Evolutionary conservation across 805 yeast species (phyloP).

Genomic region (Candida insectalens): DNA sequence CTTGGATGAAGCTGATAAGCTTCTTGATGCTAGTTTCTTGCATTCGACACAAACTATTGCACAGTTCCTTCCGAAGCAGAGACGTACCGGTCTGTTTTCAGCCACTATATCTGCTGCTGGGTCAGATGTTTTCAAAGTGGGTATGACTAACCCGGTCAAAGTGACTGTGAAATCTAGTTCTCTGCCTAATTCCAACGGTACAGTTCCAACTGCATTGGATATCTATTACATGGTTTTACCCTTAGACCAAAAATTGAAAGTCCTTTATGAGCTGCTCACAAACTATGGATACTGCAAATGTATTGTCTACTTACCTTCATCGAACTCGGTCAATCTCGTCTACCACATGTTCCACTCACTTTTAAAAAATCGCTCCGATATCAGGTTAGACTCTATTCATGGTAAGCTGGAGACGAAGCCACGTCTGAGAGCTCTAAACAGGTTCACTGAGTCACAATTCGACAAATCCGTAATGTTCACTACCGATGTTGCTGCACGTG

Average conservation of each 20-base stretch:
- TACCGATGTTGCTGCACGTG: conserved; percentile 98
- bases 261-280: conserved; percentile 42
- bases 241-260: conserved; percentile 53
- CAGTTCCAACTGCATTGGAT: conserved; percentile 55
- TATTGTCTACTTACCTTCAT: conserved; percentile 89
- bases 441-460: conserved; percentile 40
- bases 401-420: conserved; percentile 83
- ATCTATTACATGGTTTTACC: conserved; percentile 50
- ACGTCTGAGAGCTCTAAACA: conserved; percentile 60
- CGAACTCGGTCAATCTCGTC: conserved; percentile 73
- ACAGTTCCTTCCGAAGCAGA: conserved; percentile 71
- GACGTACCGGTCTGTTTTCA: conserved; percentile 88
- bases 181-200: conserved; percentile 21
- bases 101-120: conserved; percentile 89
- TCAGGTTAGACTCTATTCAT: conserved; percentile 63
- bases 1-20: conserved; percentile 88
- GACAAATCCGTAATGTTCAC: conserved; percentile 64
- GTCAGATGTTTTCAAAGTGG: conserved; percentile 68
- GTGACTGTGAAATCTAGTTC: conserved; percentile 57
- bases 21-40: conserved; percentile 70
- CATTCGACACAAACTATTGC: conserved; percentile 61
- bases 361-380: conserved; percentile 13
- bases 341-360: conserved; percentile 44
- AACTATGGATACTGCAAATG: conserved; percentile 60
- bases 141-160: conserved; percentile 88